Evolutionary conservation across 2,329 filamentous ascomycete genomes (phyloP).

Genomic region (Xylariaceae sp.): DNA sequence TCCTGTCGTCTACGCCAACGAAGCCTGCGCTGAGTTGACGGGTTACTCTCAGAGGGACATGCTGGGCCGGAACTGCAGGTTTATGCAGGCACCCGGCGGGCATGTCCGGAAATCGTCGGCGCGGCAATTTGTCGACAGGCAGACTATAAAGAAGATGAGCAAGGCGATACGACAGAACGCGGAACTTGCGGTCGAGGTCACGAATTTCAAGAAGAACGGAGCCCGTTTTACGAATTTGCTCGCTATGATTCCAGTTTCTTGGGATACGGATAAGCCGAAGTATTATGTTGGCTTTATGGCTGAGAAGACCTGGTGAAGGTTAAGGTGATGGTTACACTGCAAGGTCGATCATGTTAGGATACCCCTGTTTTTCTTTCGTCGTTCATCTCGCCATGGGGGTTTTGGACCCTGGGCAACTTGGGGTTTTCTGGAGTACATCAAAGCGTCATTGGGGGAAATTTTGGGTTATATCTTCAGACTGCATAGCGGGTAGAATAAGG

Average conservation of each 20-base stretch:
- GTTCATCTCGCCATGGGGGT: too few species aligned
- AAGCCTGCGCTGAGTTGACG: conserved; percentile 73
- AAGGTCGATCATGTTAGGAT: too few species aligned
- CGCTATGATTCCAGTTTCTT: conserved; percentile 77
- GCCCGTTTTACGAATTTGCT: conserved; percentile 76
- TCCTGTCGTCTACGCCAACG: conserved; percentile 81
- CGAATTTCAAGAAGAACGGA: conserved; percentile 80
- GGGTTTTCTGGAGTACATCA: too few species aligned
- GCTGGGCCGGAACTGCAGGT: conserved; percentile 76
- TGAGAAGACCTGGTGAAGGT: conserved; percentile 35
- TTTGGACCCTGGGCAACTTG: too few species aligned
- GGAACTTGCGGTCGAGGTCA: conserved; percentile 53
- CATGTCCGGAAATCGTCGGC: conserved; percentile 55
- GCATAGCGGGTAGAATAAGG: too few species aligned
- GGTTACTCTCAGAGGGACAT: conserved; percentile 74
- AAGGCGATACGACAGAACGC: conserved; percentile 40
- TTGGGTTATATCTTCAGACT: too few species aligned
- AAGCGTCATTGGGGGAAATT: too few species aligned
- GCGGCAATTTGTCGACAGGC: conserved; percentile 63
- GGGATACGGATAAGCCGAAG: conserved; percentile 60
- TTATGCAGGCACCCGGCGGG: conserved; percentile 73
- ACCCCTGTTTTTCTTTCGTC: too few species aligned
- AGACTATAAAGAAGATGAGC: conserved; percentile 54
- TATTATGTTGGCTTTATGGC: conserved; percentile 82
- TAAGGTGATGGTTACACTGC: too few species aligned